Evolutionary conservation across 73 alveolate species (phyloP), one percentile per base, ranked within the genome.

Genomic region (Paramecium biaurelia): DNA sequence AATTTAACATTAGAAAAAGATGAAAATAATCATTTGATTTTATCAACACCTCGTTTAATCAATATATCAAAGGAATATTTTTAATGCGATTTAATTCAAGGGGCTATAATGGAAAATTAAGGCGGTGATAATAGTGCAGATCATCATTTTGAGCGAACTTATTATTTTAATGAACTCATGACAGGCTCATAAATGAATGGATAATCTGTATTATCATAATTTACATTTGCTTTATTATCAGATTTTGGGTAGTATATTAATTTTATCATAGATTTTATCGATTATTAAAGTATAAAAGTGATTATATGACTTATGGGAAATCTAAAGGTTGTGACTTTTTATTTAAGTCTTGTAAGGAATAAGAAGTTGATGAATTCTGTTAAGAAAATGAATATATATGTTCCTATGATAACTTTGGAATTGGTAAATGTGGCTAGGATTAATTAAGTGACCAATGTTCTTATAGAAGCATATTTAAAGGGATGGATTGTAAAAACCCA

Each of bases 281-380:
- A 74, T 43, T 74, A 15, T 15, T 28, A 21, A 43, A 74, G 10
- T 38, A 74, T 37, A n/a, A 74, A 20, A 20, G 59, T 5, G 87
- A 74, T 74, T 32, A 4, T 21, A 21, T 38, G 47, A 74, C 20
- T 4, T 74, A 43, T 35, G 87, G 87, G 1, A 32, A 37, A 20
- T 14, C 9, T 15, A 74, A 20, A 74, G 87, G 87, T 15, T 74
- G 87, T 15, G 87, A 74, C 59, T 74, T 74, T 74, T 35, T 74
- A 32, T 21, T 30, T 74, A 35, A 74, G 15, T 10, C 34, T 30
- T 74, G 87, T 23, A 53, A 53, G 30, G 57, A 35, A 14, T 32
- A 4, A 74, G 28, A 74, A 38, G n/a, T 74, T 15, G 87, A 74
- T 11, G 87, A 74, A 74, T 74, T 74, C n/a, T 74, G 87, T 18